Evolutionary conservation across 2,329 filamentous ascomycete genomes (phyloP).

Genomic region (Colletotrichum horii): DNA sequence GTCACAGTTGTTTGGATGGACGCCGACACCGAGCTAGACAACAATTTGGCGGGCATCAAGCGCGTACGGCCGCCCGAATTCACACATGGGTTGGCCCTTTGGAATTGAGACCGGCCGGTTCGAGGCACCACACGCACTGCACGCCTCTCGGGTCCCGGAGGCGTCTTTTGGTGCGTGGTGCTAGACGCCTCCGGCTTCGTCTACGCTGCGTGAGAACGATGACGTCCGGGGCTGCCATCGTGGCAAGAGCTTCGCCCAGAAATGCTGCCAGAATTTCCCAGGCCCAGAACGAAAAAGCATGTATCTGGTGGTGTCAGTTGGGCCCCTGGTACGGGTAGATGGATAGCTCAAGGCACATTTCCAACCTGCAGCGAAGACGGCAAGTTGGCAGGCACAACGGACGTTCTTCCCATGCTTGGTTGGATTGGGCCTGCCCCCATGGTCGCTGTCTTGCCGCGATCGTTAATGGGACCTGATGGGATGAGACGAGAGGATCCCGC

Average conservation of each 20-base stretch:
- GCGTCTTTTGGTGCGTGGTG: not conserved
- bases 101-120: not conserved
- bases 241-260: not conserved
- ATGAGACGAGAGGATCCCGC: not conserved
- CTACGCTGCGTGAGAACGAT: not conserved
- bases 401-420: not conserved
- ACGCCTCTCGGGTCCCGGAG: not conserved
- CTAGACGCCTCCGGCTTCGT: not conserved
- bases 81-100: not conserved
- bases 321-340: not conserved
- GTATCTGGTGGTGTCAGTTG: not conserved
- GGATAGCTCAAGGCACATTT: not conserved
- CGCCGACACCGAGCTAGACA: not conserved
- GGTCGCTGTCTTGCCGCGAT: not conserved
- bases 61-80: not conserved
- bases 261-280: not conserved
- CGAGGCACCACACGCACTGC: not conserved
- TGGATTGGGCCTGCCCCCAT: not conserved
- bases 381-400: not conserved
- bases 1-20: not conserved
- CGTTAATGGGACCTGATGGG: not conserved
- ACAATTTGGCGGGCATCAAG: not conserved
- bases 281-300: not conserved
- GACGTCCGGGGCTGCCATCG: not conserved
- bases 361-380: not conserved